These are phyloP conservation scores for Ganoderma meredithae DNA, from an alignment of 1,284 basidiomycete genomes.

Conservation along the genomic window DNA sequence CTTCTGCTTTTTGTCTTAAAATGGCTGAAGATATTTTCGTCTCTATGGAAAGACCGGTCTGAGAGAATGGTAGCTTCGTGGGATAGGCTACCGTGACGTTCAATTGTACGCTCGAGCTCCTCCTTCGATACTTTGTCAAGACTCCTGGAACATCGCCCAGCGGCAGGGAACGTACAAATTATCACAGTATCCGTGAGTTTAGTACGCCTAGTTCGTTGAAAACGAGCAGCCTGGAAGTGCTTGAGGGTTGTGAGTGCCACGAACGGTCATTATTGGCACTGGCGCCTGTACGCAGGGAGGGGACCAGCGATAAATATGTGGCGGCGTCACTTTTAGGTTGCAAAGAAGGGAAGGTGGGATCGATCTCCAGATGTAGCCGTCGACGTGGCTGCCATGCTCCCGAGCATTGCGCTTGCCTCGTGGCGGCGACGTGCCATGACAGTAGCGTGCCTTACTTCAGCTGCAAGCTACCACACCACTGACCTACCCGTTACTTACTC, in stretches of 20 bases:
- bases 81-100: background rate
- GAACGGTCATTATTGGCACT: too few species aligned
- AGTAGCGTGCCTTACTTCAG: background rate
- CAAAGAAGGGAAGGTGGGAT: background rate
- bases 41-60: background rate
- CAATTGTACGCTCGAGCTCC: background rate
- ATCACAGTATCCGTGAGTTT: background rate
- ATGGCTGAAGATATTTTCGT: background rate
- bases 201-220: background rate
- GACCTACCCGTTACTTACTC: background rate
- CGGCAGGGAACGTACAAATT: background rate
- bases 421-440: background rate
- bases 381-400: background rate
- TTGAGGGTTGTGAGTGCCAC: background rate
- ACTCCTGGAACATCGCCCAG: background rate
- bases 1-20: background rate
- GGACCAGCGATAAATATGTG: too few species aligned
- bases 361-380: background rate
- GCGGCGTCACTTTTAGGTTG: background rate
- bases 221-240: background rate
- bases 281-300: background rate
- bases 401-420: background rate
- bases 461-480: background rate
- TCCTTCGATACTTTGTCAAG: background rate
- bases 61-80: background rate